These are phyloP conservation scores for Rhizopogon vinicolor DNA, from an alignment of 768 basidiomycete genomes.

Conservation along the genomic window DNA sequence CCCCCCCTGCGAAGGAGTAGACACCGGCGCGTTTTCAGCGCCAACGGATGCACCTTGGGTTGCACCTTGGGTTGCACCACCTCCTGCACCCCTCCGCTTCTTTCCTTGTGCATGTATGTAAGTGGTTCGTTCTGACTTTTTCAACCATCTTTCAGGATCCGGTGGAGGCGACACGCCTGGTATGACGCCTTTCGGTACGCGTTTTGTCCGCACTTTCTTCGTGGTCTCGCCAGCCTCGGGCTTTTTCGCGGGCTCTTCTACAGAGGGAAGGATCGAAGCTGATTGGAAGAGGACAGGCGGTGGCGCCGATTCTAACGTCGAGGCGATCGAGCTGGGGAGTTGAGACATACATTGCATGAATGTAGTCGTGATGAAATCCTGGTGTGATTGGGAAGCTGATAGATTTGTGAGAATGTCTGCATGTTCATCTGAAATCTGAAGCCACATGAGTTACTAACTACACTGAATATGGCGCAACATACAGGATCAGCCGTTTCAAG, in stretches of 20 bases:
- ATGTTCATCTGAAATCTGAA: slow-evolving; percentile 80
- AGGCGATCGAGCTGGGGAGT: slow-evolving; percentile 47
- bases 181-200: slow-evolving; percentile 71
- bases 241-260: slow-evolving; percentile 29
- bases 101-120: slow-evolving; percentile 42
- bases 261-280: slow-evolving; percentile 21
- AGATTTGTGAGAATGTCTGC: slow-evolving; percentile 86
- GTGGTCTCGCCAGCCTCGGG: slow-evolving; percentile 30
- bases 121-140: slow-evolving; percentile 75
- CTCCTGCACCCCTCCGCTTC: slow-evolving; percentile 47
- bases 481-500: slow-evolving; percentile 77
- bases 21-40: slow-evolving; percentile 18
- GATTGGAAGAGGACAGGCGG: slow-evolving; percentile 44
- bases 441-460: not conserved
- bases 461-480: slow-evolving; percentile 24
- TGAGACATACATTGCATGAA: slow-evolving; percentile 62
- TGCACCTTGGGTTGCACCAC: slow-evolving; percentile 67
- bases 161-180: slow-evolving; percentile 79
- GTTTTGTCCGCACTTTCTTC: slow-evolving; percentile 54
- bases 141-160: slow-evolving; percentile 85
- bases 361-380: slow-evolving; percentile 76
- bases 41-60: slow-evolving; percentile 54
- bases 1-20: slow-evolving; percentile 25
- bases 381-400: slow-evolving; percentile 72
- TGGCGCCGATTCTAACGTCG: slow-evolving; percentile 55